Conservation (phyloP, 176 grass and related monocot species). For the Areca catechu region DNA sequence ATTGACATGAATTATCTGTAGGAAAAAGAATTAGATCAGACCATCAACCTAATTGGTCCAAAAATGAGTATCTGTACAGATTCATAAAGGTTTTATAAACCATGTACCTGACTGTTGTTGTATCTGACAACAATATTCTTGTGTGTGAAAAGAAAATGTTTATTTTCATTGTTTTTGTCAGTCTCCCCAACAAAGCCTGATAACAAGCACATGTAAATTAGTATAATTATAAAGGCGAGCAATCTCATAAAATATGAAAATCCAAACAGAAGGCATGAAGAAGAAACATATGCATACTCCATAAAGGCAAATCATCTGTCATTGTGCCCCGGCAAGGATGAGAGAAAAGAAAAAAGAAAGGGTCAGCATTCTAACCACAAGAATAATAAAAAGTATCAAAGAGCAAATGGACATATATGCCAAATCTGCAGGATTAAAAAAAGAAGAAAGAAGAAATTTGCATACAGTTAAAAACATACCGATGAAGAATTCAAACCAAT, state of each 20-base stretch:
- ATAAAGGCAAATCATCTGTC: conserved; percentile 1
- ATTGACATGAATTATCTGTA: conserved; percentile 3
- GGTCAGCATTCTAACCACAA: not conserved
- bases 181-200: conserved; percentile 2
- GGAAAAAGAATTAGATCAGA: not conserved
- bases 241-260: not conserved
- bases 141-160: conserved; percentile 3
- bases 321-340: not conserved
- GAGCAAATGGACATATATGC: not conserved
- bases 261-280: not conserved
- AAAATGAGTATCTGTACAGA: too few species aligned
- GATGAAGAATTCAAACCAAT: conserved; percentile 2
- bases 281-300: not conserved
- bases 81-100: too few species aligned
- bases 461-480: not conserved
- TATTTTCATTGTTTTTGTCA: conserved; percentile 2
- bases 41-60: not conserved
- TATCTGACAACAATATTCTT: not conserved
- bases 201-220: not conserved
- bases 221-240: too few species aligned
- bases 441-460: not conserved
- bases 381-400: not conserved
- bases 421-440: too few species aligned
- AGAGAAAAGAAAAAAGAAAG: too few species aligned
- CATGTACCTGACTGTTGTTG: not conserved